A percentile compares a stretch with the other conserved stretches of the same genome.
Conservation (phyloP, 2,329 filamentous ascomycete genomes). For the Fusarium circinatum region DNA sequence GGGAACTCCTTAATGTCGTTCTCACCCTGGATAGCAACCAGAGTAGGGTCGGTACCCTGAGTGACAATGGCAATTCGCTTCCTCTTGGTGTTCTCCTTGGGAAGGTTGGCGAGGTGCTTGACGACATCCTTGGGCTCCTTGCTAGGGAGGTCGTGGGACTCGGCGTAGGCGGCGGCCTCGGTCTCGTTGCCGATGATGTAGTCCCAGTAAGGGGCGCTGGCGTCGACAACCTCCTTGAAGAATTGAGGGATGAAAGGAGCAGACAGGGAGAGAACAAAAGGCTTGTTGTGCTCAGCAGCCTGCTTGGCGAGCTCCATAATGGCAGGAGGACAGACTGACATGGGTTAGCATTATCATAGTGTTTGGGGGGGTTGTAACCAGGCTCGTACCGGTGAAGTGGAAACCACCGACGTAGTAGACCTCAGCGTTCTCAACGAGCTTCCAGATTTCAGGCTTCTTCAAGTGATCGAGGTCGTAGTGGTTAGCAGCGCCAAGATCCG, state of each 20-base stretch:
- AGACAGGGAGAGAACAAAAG: constrained; percentile 89
- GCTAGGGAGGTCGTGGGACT: constrained; percentile 78
- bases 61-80: constrained; percentile 91
- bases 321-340: constrained; percentile 82
- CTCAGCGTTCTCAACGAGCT: constrained; percentile 86
- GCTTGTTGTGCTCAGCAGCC: constrained; percentile 89
- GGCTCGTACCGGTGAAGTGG: constrained; percentile 78
- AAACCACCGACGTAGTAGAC: constrained; percentile 95
- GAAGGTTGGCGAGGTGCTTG: constrained; percentile 83
- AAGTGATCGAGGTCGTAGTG: constrained; percentile 96
- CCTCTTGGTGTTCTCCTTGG: constrained; percentile 90
- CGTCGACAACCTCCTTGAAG: constrained; percentile 96
- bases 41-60: constrained; percentile 90
- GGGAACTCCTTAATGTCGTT: constrained; percentile 79
- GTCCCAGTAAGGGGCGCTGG: constrained; percentile 90
- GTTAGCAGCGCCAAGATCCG: constrained; percentile 95
- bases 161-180: constrained; percentile 88
- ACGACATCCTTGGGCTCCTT: constrained; percentile 87
- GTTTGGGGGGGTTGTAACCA: background rate
- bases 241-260: constrained; percentile 97
- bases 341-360: constrained; percentile 11
- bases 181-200: constrained; percentile 97
- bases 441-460: constrained; percentile 91
- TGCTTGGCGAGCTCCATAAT: constrained; percentile 91
- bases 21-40: constrained; percentile 81